Percentiles rank a stretch among this genome's conserved stretches.
These are phyloP conservation scores for Pilobolus umbonatus DNA, from an alignment of 192 early-diverging fungal species.

Conservation along the genomic window DNA sequence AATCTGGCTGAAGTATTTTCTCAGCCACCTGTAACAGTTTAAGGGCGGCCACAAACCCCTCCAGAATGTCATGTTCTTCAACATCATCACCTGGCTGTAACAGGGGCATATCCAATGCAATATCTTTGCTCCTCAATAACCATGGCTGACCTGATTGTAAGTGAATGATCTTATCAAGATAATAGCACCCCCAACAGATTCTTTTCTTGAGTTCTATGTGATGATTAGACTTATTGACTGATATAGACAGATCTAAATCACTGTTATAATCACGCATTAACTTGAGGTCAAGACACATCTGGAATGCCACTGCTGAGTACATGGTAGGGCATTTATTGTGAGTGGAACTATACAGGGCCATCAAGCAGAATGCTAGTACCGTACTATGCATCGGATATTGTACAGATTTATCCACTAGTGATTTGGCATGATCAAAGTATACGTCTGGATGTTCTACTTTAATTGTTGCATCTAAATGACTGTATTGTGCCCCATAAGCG, in stretches of 20 bases:
- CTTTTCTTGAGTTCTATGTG: conserved; percentile 26
- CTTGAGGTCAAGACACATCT: conserved; percentile 23
- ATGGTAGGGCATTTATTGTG: conserved; percentile 7
- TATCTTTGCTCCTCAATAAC: conserved; percentile 17
- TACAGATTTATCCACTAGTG: conserved; percentile 19
- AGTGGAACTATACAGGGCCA: conserved; percentile 18
- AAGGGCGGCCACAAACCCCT: conserved; percentile 19
- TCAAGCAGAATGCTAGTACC: conserved; percentile 20
- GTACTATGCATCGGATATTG: conserved; percentile 22
- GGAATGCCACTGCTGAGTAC: conserved; percentile 25
- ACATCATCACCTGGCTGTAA: conserved; percentile 27
- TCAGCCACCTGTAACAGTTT: conserved; percentile 27
- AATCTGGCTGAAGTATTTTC: conserved; percentile 13
- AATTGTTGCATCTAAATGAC: too few relatives aligned
- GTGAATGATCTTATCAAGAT: conserved; percentile 30
- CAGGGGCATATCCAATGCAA: conserved; percentile 26
- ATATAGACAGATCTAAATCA: conserved; percentile 1
- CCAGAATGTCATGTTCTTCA: conserved; percentile 17
- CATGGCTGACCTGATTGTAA: conserved; percentile 18
- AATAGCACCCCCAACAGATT: conserved; percentile 33
- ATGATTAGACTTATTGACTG: conserved; percentile 5
- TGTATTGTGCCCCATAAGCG: conserved; percentile 26
- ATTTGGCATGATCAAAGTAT: conserved; percentile 29
- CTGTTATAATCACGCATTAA: conserved; percentile 13
- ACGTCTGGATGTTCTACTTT: not conserved